A percentile compares a stretch with the other conserved stretches of the same genome.
These are phyloP conservation scores for Aphanomyces cochlioides DNA, from an alignment of 352 stramenopile genomes.

Conservation along the genomic window DNA sequence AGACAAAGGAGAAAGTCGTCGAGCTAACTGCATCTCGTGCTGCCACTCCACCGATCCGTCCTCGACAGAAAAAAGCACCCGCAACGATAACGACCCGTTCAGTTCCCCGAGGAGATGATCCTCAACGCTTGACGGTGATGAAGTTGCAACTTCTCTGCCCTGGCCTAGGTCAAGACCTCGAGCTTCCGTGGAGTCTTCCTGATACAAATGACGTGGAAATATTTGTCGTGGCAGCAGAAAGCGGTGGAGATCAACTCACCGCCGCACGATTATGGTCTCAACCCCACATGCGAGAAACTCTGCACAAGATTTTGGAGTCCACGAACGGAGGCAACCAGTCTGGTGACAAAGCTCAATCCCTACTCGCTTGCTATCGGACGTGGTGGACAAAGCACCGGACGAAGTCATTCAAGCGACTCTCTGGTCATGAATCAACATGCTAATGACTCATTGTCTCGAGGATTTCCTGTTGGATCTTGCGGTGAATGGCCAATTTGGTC, in stretches of 20 bases:
- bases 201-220: not conserved
- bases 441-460: conserved; percentile 10
- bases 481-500: conserved; percentile 19
- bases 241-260: not conserved
- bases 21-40: too few species aligned
- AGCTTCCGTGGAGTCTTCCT: not conserved
- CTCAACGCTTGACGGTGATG: not conserved
- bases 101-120: not conserved
- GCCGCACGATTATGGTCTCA: not conserved
- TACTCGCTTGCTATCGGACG: not conserved
- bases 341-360: not conserved
- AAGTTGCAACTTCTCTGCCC: conserved; percentile 9
- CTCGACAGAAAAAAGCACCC: not conserved
- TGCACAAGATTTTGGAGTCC: not conserved
- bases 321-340: not conserved
- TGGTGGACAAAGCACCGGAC: not conserved
- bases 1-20: too few species aligned
- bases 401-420: not conserved
- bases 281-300: not conserved
- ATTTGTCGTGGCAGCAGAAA: conserved; percentile 8
- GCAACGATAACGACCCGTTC: not conserved
- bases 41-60: not conserved
- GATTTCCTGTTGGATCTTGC: conserved; percentile 29
- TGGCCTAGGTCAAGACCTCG: not conserved
- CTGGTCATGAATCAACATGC: not conserved